Evolutionary conservation across 2,329 filamentous ascomycete species (phyloP), one percentile per base, ranked within the genome.

Genomic region (Xylaria sp.): DNA sequence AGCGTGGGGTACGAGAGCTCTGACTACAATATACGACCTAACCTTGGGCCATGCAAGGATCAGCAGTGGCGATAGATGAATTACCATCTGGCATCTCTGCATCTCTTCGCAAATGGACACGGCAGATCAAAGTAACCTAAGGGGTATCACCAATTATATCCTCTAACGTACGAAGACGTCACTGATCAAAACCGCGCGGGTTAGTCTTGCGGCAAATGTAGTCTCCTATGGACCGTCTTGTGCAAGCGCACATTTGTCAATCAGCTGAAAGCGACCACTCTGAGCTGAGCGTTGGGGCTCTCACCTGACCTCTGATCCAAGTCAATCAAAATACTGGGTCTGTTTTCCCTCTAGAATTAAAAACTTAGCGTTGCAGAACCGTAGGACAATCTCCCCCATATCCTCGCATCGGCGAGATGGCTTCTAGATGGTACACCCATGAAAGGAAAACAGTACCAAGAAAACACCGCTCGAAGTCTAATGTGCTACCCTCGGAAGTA

Each of bases 221-320:
- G 23, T 40, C 31, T 38, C 40, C 36, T 15, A 38, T 26, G 23
- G 3, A 38, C 23, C 6, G 60, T n/a, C n/a, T 5, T 36, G 33
- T 57, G 53, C 53, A 57, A 26, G 23, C n/a, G 17, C 26, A 31
- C 20, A 33, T 9, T 28, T 15, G 57, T 57, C 61, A 67, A 60
- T 54, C 46, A 63, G 58, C 36, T 54, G 15, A 63, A 53, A 40
- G 36, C 53, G 15, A 40, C 59, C 59, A 40, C 65, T 59, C 54
- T 38, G 46, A 59, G 58, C 59, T 51, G 54, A 54, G 44, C 17
- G 23, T 58, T 15, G 36, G 54, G 59, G 38, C 60, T 56, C 46
- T 33, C 60, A 60, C 56, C 48, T 64, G 46, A 67, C 56, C 38
- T 48, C 31, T 42, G 11, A 38, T 59, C 60, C 51, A 20, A 38